Evolutionary conservation across 805 yeast genomes (phyloP).

Genomic region (Ogataea siamensis): DNA sequence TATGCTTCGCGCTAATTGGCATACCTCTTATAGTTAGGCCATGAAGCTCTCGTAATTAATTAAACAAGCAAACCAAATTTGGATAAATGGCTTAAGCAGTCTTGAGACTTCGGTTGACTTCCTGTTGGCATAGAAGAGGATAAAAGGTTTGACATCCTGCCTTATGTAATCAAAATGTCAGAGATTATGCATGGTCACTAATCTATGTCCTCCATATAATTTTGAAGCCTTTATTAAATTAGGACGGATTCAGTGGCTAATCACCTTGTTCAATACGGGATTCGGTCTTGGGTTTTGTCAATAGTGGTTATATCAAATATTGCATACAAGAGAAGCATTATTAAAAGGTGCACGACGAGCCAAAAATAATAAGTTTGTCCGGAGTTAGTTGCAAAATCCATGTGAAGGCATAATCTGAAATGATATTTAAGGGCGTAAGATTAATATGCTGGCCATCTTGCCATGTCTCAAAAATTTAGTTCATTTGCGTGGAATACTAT

Average conservation of each 20-base stretch:
- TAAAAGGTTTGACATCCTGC: background rate
- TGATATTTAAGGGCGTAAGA: background rate
- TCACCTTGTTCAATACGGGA: too few relatives aligned
- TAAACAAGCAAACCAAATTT: background rate
- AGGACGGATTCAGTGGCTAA: too few relatives aligned
- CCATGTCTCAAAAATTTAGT: background rate
- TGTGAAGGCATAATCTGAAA: background rate
- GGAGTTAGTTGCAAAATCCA: background rate
- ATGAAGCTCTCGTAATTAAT: background rate
- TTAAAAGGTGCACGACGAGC: background rate
- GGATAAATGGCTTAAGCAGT: background rate
- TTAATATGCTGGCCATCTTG: background rate
- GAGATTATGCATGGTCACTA: too few relatives aligned
- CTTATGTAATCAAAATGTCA: background rate
- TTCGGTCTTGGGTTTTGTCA: too few relatives aligned
- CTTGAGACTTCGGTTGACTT: background rate
- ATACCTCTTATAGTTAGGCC: background rate
- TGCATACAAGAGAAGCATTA: background rate
- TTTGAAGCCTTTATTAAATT: too few relatives aligned
- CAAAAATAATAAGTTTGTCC: background rate
- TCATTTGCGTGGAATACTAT: constrained; percentile 14
- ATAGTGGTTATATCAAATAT: background rate
- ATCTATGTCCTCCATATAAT: too few relatives aligned
- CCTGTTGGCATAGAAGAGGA: background rate
- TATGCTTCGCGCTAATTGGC: background rate